These are phyloP conservation scores for Hyaloscypha bicolor DNA, from an alignment of 495 filamentous ascomycete species.

Conservation along the genomic window DNA sequence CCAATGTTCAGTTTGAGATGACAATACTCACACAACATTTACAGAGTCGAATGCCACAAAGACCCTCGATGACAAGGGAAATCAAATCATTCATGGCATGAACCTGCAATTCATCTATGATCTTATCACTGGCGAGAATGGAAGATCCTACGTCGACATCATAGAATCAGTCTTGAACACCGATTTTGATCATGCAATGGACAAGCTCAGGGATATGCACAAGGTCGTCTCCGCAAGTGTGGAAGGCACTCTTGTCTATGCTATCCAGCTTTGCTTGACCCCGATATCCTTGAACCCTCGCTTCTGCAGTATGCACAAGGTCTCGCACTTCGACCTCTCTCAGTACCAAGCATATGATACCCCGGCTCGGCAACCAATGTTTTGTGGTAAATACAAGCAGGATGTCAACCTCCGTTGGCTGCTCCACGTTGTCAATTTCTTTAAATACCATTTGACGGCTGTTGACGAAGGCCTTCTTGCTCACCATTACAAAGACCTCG, in stretches of 20 bases:
- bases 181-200: conserved; percentile 11
- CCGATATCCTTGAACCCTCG: conserved; percentile 21
- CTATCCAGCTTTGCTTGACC: conserved; percentile 29
- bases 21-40: neutral
- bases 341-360: conserved; percentile 24
- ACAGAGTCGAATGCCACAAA: conserved; percentile 22
- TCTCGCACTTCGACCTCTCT: conserved; percentile 26
- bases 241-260: conserved; percentile 2
- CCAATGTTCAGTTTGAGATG: neutral
- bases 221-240: conserved; percentile 9
- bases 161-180: conserved; percentile 27
- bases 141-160: conserved; percentile 22
- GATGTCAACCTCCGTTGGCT: conserved; percentile 26
- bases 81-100: conserved; percentile 5
- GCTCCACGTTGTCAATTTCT: conserved; percentile 31
- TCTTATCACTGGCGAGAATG: neutral
- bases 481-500: conserved; percentile 21
- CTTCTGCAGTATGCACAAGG: conserved; percentile 3
- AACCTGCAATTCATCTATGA: conserved; percentile 21
- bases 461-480: conserved; percentile 27
- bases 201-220: neutral
- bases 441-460: conserved; percentile 31
- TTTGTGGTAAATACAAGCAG: conserved; percentile 20
- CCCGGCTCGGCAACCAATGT: conserved; percentile 17
- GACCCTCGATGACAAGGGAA: conserved; percentile 3